Evolutionary conservation across 108 stramenopile genomes (phyloP).

Genomic region (Nannochloropsis granulata): DNA sequence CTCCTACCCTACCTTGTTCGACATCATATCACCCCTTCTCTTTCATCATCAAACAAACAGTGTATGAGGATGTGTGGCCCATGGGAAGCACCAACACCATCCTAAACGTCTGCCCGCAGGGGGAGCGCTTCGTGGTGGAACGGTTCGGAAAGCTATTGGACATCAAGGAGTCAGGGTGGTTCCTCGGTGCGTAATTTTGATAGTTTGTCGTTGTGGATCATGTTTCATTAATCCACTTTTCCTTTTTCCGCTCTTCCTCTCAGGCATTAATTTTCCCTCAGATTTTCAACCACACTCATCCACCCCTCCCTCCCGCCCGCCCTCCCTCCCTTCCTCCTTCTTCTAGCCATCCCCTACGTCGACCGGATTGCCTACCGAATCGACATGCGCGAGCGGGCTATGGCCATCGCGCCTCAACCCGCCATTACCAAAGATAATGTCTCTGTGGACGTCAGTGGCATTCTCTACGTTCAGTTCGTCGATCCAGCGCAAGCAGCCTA

Average conservation of each 20-base stretch:
- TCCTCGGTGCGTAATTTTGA: conserved; percentile 32
- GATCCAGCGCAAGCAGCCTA: conserved; percentile 50
- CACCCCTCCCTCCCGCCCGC: neutral
- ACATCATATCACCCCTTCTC: too few relatives aligned
- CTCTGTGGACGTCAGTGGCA: conserved; percentile 65
- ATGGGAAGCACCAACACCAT: conserved; percentile 10
- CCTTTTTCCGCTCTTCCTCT: neutral
- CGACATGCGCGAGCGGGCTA: conserved; percentile 80
- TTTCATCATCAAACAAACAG: neutral
- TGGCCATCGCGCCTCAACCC: conserved; percentile 75
- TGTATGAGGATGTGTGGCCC: conserved; percentile 16
- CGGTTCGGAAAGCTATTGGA: conserved; percentile 70
- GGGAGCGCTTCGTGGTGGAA: conserved; percentile 76
- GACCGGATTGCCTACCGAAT: conserved; percentile 82
- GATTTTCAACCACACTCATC: neutral
- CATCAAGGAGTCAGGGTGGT: conserved; percentile 75
- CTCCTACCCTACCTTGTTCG: too few relatives aligned
- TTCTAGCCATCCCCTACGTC: conserved; percentile 61
- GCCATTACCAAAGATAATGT: conserved; percentile 97
- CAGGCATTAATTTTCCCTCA: neutral
- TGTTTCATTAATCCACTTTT: too few relatives aligned
- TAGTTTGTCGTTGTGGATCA: neutral
- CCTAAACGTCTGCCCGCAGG: conserved; percentile 29
- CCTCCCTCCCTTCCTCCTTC: neutral
- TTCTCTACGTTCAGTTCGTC: conserved; percentile 44